A percentile compares a stretch with the other conserved stretches of the same genome.
Conservation (phyloP, 73 alveolate species). For the Diophrys sp. region DNA sequence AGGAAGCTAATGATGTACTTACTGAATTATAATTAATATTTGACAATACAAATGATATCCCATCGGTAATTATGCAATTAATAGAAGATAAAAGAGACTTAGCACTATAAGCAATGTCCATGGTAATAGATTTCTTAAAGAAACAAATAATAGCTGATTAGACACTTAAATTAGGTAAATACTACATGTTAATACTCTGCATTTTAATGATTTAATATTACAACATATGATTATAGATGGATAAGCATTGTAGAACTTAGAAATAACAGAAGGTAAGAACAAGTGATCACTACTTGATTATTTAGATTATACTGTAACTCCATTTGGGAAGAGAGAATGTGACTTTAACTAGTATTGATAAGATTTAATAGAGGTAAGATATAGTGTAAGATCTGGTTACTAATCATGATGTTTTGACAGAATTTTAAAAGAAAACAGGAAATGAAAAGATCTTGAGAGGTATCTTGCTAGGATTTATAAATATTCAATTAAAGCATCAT, state of each 20-base stretch:
- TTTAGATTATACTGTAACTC: slow-evolving; percentile 55
- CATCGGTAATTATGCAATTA: background rate
- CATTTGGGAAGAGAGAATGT: slow-evolving; percentile 75
- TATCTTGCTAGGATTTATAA: slow-evolving; percentile 44
- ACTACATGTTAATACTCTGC: slow-evolving; percentile 37
- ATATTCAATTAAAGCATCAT: slow-evolving; percentile 29
- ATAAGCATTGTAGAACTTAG: slow-evolving; percentile 80
- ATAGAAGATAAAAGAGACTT: background rate
- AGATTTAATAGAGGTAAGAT: background rate
- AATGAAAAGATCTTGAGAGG: slow-evolving; percentile 63
- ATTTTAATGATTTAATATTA: background rate
- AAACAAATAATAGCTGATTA: slow-evolving; percentile 67
- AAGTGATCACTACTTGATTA: slow-evolving; percentile 58
- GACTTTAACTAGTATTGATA: slow-evolving; percentile 29
- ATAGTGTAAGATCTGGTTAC: background rate
- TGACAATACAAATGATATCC: too few species aligned
- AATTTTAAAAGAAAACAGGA: background rate
- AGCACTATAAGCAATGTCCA: background rate
- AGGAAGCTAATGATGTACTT: too few species aligned
- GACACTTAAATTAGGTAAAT: slow-evolving; percentile 68
- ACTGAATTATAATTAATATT: too few species aligned
- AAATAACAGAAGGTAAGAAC: slow-evolving; percentile 70
- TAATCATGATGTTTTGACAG: background rate
- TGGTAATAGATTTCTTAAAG: slow-evolving; percentile 52
- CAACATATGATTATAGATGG: slow-evolving; percentile 69